Evolutionary conservation across 2,329 filamentous ascomycete species (phyloP), one percentile per base, ranked within the genome.

Genomic region (Ploettnerulaceae sp.): DNA sequence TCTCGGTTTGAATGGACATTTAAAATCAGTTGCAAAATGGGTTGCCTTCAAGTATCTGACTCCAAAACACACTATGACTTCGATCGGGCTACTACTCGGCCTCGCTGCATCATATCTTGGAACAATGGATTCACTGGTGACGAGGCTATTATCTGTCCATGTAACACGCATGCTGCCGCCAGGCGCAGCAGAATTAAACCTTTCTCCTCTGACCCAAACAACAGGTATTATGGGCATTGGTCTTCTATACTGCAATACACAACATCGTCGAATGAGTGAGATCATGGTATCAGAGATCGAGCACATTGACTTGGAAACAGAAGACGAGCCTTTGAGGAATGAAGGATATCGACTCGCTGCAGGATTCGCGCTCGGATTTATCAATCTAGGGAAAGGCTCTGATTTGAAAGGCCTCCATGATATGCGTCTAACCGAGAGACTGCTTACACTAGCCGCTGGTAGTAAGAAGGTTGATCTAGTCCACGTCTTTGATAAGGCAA

Each of bases 21-120:
- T 98, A n/a, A 93, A 88, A 57, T 85, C 82, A 6, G 78, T 98
- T 21, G 93, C 93, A 2, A 97, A 97, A 70, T 98, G 93, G 91
- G 84, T 98, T 33, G 91, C 90, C 7, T 98, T 97, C 76, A 97
- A 96, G 63, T 98, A 98, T 58, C 72, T 98, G n/a, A 98, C 93
- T 0, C 91, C 93, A 1, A 98, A 98, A 62, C 94, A 98, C 66
- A 95, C 90, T 20, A 98, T 98, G 93, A 97, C 93, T 18, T 97
- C 93, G 1, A 91, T 98, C 45, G 93, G 93, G 7, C 73, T 98
- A n/a, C 74, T 98, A 3, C 74, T 98, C 0, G 93, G 93, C 1
- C 73, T 98, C 14, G 90, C 93, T 7, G 93, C 88, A 20, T 97
- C 93, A 1, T 95, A 95, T 63, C 75, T 96, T 56, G 93, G 94